Conservation (phyloP, 441 rosid species). For the Croton laevigatus region DNA sequence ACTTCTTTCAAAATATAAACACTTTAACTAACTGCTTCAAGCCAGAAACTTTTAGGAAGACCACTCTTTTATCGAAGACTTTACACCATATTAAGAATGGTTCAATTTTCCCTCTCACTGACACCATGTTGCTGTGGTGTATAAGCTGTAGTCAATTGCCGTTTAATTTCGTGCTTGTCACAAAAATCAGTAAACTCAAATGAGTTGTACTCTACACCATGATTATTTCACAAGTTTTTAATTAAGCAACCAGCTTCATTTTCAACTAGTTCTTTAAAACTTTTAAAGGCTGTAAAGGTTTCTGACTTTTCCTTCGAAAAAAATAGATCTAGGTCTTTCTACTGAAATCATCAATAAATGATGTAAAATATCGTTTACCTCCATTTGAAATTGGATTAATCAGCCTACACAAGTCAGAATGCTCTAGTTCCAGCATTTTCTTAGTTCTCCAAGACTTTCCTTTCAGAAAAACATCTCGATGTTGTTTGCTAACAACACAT, state of each 20-base stretch:
- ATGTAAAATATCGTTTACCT: not conserved
- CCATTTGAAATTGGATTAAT: not conserved
- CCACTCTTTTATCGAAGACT: no score
- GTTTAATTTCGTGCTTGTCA: no score
- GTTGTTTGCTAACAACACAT: constrained; percentile 3
- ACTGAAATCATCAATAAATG: not conserved
- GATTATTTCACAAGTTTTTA: not conserved
- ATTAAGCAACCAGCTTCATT: not conserved
- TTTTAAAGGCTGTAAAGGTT: not conserved
- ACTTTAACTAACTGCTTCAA: no score
- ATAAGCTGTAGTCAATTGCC: no score
- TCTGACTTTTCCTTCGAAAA: not conserved
- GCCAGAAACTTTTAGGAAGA: no score
- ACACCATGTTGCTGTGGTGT: no score
- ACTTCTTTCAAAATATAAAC: no score
- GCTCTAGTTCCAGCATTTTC: not conserved
- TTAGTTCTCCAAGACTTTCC: not conserved
- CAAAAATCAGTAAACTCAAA: no score
- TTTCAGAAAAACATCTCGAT: not conserved
- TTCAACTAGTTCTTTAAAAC: not conserved
- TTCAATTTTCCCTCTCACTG: no score
- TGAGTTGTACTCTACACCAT: not conserved
- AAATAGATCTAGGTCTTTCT: not conserved
- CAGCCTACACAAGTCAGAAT: not conserved
- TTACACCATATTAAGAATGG: no score